These are phyloP conservation scores for Candolleomyces efflorescens DNA, from an alignment of 768 basidiomycete species.

Conservation along the genomic window DNA sequence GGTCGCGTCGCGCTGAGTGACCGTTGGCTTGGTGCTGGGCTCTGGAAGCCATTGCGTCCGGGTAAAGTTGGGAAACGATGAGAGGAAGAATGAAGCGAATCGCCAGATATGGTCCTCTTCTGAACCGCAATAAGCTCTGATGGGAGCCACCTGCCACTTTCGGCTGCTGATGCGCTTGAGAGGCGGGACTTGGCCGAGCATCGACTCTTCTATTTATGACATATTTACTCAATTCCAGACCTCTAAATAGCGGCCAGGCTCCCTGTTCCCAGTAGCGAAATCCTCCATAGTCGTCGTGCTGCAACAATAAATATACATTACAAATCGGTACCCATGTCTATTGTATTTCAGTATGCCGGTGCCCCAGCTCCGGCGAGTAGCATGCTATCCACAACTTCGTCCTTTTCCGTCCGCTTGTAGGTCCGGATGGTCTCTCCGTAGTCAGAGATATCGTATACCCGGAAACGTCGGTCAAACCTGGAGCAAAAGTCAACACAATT, in stretches of 20 bases:
- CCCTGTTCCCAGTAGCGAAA: background rate
- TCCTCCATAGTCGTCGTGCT: background rate
- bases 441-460: slow-evolving; percentile 82
- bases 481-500: slow-evolving; percentile 9
- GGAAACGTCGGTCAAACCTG: slow-evolving; percentile 88
- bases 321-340: background rate
- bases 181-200: no score
- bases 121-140: background rate
- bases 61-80: slow-evolving; percentile 4
- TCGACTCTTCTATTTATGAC: no score
- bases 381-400: slow-evolving; percentile 62
- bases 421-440: slow-evolving; percentile 92
- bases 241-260: no score
- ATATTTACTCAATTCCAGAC: no score
- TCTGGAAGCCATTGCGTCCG: slow-evolving; percentile 24
- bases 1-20: slow-evolving; percentile 50
- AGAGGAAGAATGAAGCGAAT: slow-evolving; percentile 6
- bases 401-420: slow-evolving; percentile 75
- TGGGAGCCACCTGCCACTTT: slow-evolving; percentile 1
- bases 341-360: slow-evolving; percentile 1
- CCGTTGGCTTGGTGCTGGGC: slow-evolving; percentile 24
- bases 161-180: background rate
- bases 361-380: slow-evolving; percentile 35
- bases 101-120: background rate
- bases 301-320: slow-evolving; percentile 2